Base-by-base conservation (phyloP, 192 early-diverging fungal genomes). In the Haplosporangium gracile region DNA sequence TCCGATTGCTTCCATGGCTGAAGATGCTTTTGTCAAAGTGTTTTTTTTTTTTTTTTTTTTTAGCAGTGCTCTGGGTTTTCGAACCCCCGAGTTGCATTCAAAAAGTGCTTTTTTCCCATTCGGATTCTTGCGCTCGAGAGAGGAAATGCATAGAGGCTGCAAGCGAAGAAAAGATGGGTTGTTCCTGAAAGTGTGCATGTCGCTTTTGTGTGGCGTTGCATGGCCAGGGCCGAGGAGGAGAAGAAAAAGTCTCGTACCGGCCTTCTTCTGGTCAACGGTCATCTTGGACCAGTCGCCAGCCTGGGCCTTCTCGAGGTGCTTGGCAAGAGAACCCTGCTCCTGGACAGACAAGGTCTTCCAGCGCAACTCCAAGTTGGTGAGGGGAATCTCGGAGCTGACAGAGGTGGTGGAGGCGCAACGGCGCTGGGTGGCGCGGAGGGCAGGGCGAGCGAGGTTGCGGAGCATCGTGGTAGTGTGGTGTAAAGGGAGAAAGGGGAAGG, bases 211-310 rank as follows among this genome's bases (percentile, higher is more conserved):
- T 36, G 11, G 55, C 22, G 53, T 42, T 39, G 39, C 15, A 70
- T 55, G 20, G 32, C 29, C 2, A 39, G 26, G 18, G 15, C 26
- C 32, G 49, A 29, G 20, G 24, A 40, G 51, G 55, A 71, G 68
- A 45, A 60, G 47, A 42, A 53, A 40, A 26, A 68, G 22, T 53
- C 2, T 40, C 90, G 74, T 90, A 97, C 96, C 95, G 82, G 98
- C 96, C 85, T 96, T 95, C 95, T 99, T 99, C 91, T 99, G 93
- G 72, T 99, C 98, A 83, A 95, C 79, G 70, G 97, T 89, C 81
- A 99, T 89, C 80, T 93, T 92, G 91, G 96, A 96, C 98, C 98
- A 99, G 93, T 99, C 97, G 68, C 93, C 95, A 93, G 97, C 97
- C 93, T 98, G 97, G 79, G 91, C 91, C 88, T 95, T 95, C 79